phyloP scores from a whole-genome alignment of 768 basidiomycete species.

The Phanerochaete sordida region DNA sequence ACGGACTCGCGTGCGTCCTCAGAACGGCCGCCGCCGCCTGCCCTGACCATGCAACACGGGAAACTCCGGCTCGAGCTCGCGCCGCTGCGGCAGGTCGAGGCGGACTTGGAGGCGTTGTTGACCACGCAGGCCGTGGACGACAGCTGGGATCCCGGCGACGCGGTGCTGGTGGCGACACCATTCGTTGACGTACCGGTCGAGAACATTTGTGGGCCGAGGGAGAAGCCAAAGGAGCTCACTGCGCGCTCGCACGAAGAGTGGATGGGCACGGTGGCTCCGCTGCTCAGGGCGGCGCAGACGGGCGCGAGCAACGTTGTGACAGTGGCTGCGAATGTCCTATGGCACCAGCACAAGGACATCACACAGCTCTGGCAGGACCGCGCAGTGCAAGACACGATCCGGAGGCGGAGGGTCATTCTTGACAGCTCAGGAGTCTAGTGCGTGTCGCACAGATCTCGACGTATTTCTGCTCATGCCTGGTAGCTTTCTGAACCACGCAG shows the following conservation, averaged over 20 bases:
- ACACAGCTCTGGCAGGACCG: conserved; percentile 59
- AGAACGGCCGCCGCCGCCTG: not conserved
- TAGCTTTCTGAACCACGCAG: conserved; percentile 69
- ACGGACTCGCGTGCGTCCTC: not conserved
- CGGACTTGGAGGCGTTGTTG: conserved; percentile 51
- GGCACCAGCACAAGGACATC: conserved; percentile 59
- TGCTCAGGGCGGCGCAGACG: not conserved
- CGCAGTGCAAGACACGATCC: conserved; percentile 45
- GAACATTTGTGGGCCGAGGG: not conserved
- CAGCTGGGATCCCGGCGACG: too few relatives aligned
- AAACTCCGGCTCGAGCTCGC: conserved; percentile 53
- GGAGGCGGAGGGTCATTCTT: conserved; percentile 43
- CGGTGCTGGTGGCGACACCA: conserved; percentile 11
- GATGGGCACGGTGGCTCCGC: conserved; percentile 14
- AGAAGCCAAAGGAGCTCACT: conserved; percentile 23
- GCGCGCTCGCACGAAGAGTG: conserved; percentile 18
- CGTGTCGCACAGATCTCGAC: not conserved
- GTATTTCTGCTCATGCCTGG: not conserved
- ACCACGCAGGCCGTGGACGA: too few relatives aligned
- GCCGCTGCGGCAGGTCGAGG: conserved; percentile 59
- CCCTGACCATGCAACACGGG: conserved; percentile 50
- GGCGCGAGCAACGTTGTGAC: conserved; percentile 16
- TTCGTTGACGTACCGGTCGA: conserved; percentile 8
- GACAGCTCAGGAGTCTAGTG: conserved; percentile 66
- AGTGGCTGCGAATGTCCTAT: conserved; percentile 49